Evolutionary conservation across 192 early-diverging fungal genomes (phyloP).

Genomic region (Helicostylum pulchrum): DNA sequence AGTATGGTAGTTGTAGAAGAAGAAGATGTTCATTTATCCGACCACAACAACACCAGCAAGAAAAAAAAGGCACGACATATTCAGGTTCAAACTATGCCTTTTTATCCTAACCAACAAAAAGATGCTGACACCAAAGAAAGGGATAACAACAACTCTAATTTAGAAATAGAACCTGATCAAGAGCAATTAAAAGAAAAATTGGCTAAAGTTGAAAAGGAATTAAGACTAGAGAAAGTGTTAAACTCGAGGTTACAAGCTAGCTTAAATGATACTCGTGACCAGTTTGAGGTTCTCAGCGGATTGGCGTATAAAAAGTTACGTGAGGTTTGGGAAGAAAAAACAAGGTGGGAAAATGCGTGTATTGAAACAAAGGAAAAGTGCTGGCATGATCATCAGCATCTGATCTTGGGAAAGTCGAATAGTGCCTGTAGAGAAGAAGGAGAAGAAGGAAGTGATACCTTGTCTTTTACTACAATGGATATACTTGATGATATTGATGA

Average conservation of each 20-base stretch:
- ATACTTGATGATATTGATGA: too few relatives aligned
- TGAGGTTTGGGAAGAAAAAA: constrained; percentile 43
- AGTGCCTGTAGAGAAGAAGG: too few relatives aligned
- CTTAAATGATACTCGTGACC: constrained; percentile 47
- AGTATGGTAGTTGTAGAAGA: too few relatives aligned
- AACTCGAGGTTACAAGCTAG: constrained; percentile 36
- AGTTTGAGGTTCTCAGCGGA: constrained; percentile 45
- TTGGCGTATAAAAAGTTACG: constrained; percentile 50
- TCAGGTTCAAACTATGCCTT: constrained; percentile 30
- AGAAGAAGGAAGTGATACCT: too few relatives aligned
- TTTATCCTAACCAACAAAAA: neutral
- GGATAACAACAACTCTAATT: neutral
- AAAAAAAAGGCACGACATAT: constrained; percentile 28
- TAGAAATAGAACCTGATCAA: neutral
- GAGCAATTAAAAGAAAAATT: neutral
- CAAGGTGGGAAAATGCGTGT: constrained; percentile 30
- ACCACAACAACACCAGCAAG: neutral
- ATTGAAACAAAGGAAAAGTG: constrained; percentile 21
- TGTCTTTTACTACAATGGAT: too few relatives aligned
- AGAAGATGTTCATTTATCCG: neutral
- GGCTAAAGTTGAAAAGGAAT: constrained; percentile 7
- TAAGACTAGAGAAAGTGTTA: constrained; percentile 11
- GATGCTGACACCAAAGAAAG: neutral
- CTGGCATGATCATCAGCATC: constrained; percentile 6
- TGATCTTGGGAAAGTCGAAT: neutral